These are phyloP conservation scores for Ascochyta lentis DNA, from an alignment of 2,329 filamentous ascomycete genomes.

Conservation along the genomic window DNA sequence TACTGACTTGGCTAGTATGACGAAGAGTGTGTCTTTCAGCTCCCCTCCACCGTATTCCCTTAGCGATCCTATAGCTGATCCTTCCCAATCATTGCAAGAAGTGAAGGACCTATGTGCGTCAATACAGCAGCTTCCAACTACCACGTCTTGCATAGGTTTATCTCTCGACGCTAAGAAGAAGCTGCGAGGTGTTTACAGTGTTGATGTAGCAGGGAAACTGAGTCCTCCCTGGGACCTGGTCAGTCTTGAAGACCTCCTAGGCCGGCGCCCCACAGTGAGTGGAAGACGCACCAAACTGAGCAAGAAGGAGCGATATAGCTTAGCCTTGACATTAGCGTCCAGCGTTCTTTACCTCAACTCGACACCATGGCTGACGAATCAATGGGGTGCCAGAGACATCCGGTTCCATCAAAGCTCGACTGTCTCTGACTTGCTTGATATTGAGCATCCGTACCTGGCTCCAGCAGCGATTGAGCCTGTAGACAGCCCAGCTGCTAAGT, in stretches of 20 bases:
- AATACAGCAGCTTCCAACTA: slow-evolving; percentile 37
- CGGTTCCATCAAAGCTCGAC: slow-evolving; percentile 36
- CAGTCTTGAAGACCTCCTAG: slow-evolving; percentile 43
- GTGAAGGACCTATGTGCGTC: slow-evolving; percentile 48
- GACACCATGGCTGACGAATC: slow-evolving; percentile 46
- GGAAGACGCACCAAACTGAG: slow-evolving; percentile 39
- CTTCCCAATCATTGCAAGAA: slow-evolving; percentile 29
- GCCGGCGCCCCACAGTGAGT: slow-evolving; percentile 32
- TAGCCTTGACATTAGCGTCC: slow-evolving; percentile 47
- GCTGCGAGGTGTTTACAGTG: slow-evolving; percentile 37
- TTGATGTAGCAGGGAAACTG: slow-evolving; percentile 26
- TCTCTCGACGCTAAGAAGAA: slow-evolving; percentile 42
- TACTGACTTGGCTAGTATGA: slow-evolving; percentile 28
- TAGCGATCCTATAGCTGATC: slow-evolving; percentile 25
- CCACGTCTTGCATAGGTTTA: slow-evolving; percentile 40
- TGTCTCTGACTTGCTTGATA: slow-evolving; percentile 32
- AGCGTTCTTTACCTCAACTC: slow-evolving; percentile 46
- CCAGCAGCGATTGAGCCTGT: slow-evolving; percentile 16
- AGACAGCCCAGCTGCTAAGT: background rate
- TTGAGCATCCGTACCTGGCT: slow-evolving; percentile 43
- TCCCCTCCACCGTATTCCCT: slow-evolving; percentile 42
- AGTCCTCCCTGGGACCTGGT: slow-evolving; percentile 26
- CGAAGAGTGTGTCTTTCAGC: slow-evolving; percentile 46
- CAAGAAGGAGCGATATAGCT: slow-evolving; percentile 44
- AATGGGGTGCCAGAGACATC: slow-evolving; percentile 45